Conservation (phyloP, 2,329 filamentous ascomycete genomes). For the Fusarium duplospermum region DNA sequence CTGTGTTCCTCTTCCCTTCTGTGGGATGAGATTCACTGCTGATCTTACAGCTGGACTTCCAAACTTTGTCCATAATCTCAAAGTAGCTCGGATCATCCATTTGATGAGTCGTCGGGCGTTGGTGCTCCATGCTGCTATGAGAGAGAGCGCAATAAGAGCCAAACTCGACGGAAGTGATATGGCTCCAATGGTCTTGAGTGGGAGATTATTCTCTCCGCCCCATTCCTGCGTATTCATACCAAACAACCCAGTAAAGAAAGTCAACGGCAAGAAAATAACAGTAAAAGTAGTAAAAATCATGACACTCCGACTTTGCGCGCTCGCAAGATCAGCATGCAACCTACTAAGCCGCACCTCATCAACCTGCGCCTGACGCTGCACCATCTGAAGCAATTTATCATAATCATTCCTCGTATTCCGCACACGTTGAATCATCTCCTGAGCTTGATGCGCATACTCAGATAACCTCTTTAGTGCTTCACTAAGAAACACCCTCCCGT, state of each 20-base stretch:
- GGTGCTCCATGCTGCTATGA: slow-evolving; percentile 68
- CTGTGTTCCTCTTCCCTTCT: slow-evolving; percentile 19
- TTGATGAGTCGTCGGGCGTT: slow-evolving; percentile 52
- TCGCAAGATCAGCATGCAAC: slow-evolving; percentile 71
- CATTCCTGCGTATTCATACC: slow-evolving; percentile 74
- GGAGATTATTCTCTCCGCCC: slow-evolving; percentile 61
- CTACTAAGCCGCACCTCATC: slow-evolving; percentile 73
- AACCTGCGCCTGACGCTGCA: slow-evolving; percentile 74
- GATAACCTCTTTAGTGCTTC: slow-evolving; percentile 64
- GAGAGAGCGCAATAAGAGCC: slow-evolving; percentile 60
- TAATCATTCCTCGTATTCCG: slow-evolving; percentile 70
- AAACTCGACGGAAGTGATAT: slow-evolving; percentile 62
- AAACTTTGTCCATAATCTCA: slow-evolving; percentile 35
- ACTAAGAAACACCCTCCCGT: slow-evolving; percentile 63
- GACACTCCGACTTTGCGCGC: slow-evolving; percentile 70
- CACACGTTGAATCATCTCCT: slow-evolving; percentile 70
- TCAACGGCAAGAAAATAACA: slow-evolving; percentile 72
- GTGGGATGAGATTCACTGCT: slow-evolving; percentile 26
- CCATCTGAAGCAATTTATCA: slow-evolving; percentile 74
- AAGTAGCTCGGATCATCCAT: slow-evolving; percentile 28
- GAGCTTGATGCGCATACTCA: slow-evolving; percentile 65
- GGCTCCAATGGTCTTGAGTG: slow-evolving; percentile 58
- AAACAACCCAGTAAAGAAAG: slow-evolving; percentile 74
- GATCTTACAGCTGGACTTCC: slow-evolving; percentile 38
- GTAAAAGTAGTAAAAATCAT: slow-evolving; percentile 75